These are phyloP conservation scores for Colletotrichum euphorbiae DNA, from an alignment of 2,329 filamentous ascomycete genomes.

Conservation along the genomic window DNA sequence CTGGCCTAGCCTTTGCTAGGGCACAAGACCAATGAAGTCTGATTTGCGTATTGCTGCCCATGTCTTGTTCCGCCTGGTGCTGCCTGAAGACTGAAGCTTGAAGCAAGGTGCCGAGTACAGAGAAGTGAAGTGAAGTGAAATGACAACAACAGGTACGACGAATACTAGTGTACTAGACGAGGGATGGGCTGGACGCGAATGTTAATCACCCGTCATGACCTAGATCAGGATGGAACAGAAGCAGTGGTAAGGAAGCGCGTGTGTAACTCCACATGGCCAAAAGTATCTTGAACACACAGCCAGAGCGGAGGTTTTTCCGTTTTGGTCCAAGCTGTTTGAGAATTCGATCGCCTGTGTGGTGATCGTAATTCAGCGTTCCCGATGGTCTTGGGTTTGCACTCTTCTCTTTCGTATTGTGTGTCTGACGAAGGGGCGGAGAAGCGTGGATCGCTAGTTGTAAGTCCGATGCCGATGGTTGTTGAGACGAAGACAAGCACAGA, in stretches of 20 bases:
- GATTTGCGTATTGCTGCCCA: neutral
- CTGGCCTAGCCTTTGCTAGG: constrained; percentile 7
- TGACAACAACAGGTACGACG: neutral
- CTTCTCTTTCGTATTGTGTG: neutral
- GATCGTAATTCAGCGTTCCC: constrained; percentile 19
- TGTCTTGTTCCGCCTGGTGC: neutral
- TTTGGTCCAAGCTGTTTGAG: constrained; percentile 36
- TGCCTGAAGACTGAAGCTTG: neutral
- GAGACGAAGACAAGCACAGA: constrained; percentile 30
- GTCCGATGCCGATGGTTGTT: constrained; percentile 28
- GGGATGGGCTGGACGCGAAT: constrained; percentile 19
- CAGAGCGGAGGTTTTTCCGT: constrained; percentile 36
- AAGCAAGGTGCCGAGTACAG: neutral
- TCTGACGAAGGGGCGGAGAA: neutral
- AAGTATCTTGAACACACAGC: constrained; percentile 36
- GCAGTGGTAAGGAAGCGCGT: constrained; percentile 15
- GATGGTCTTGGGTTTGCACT: neutral
- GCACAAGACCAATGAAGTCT: neutral
- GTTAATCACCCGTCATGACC: constrained; percentile 26
- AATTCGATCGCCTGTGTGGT: constrained; percentile 10
- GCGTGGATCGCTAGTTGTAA: constrained; percentile 8
- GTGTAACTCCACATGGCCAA: constrained; percentile 35
- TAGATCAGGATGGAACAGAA: constrained; percentile 33
- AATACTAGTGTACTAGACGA: neutral
- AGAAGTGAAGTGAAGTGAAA: neutral